These are phyloP conservation scores for Wickerhamomyces chaumierensis DNA, from an alignment of 805 yeast genomes.

Conservation along the genomic window DNA sequence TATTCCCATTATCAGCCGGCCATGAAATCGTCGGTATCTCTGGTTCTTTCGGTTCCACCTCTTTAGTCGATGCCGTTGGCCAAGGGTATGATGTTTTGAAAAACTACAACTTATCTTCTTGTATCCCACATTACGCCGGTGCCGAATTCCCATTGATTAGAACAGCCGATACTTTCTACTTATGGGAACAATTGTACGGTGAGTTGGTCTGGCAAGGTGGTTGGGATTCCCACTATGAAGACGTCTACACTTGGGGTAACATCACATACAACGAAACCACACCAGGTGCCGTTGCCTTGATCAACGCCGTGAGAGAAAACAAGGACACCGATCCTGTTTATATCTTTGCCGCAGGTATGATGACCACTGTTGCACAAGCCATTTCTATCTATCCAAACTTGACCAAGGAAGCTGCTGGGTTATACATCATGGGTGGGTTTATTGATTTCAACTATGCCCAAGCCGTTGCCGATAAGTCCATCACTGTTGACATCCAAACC, in stretches of 20 bases:
- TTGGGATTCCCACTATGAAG: constrained; percentile 22
- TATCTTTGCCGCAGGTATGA: constrained; percentile 29
- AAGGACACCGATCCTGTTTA: constrained; percentile 26
- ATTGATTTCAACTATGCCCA: constrained; percentile 29
- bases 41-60: constrained; percentile 27
- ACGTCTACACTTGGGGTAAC: constrained; percentile 23
- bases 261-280: constrained; percentile 20
- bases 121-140: constrained; percentile 27
- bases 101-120: constrained; percentile 23
- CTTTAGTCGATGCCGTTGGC: constrained; percentile 29
- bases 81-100: constrained; percentile 20
- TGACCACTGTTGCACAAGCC: constrained; percentile 37
- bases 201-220: constrained; percentile 32
- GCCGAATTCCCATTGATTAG: constrained; percentile 27
- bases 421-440: constrained; percentile 34
- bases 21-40: constrained; percentile 29
- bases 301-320: constrained; percentile 27
- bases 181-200: constrained; percentile 28
- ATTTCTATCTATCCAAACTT: constrained; percentile 27
- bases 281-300: constrained; percentile 28
- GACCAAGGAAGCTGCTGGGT: constrained; percentile 27
- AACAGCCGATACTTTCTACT: constrained; percentile 28
- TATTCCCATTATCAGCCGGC: constrained; percentile 28
- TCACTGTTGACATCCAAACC: constrained; percentile 27
- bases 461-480: constrained; percentile 19